Conservation (phyloP, 768 basidiomycete genomes). For the Phlebiopsis flavidoalba region DNA sequence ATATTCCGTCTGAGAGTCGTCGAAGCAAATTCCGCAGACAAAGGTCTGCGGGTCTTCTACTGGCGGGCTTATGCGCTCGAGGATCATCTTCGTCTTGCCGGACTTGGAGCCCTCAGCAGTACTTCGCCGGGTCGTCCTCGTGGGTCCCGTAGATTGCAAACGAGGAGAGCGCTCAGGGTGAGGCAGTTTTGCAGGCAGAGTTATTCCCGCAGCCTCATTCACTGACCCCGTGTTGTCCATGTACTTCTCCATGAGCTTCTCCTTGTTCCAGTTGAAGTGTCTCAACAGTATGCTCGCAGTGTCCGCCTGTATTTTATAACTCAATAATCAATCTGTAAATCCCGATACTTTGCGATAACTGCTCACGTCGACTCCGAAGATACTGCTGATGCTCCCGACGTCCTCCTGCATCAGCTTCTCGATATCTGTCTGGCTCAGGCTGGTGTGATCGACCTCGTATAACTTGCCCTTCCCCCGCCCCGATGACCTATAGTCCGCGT, state of each 20-base stretch:
- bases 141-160: slow-evolving; percentile 21
- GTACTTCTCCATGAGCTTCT: slow-evolving; percentile 92
- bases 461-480: slow-evolving; percentile 56
- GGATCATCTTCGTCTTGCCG: slow-evolving; percentile 22
- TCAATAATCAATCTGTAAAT: background rate
- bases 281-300: slow-evolving; percentile 77
- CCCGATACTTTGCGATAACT: background rate
- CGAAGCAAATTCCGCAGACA: slow-evolving; percentile 92
- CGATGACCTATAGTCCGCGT: slow-evolving; percentile 57
- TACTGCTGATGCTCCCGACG: slow-evolving; percentile 80
- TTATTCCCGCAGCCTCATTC: slow-evolving; percentile 71
- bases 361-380: slow-evolving; percentile 88
- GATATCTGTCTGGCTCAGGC: slow-evolving; percentile 66
- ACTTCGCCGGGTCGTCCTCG: slow-evolving; percentile 18
- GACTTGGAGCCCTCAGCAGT: slow-evolving; percentile 21
- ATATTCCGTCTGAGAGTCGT: slow-evolving; percentile 58
- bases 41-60: slow-evolving; percentile 41
- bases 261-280: slow-evolving; percentile 91
- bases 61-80: slow-evolving; percentile 21
- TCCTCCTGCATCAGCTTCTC: slow-evolving; percentile 75
- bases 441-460: slow-evolving; percentile 84
- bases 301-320: slow-evolving; percentile 39
- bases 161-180: slow-evolving; percentile 32
- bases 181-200: slow-evolving; percentile 27
- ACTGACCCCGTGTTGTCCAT: slow-evolving; percentile 85